A percentile compares a stretch with the other conserved stretches of the same genome.
Evolutionary conservation across 345 rosid species (phyloP).

Genomic region (Angophora floribunda): DNA sequence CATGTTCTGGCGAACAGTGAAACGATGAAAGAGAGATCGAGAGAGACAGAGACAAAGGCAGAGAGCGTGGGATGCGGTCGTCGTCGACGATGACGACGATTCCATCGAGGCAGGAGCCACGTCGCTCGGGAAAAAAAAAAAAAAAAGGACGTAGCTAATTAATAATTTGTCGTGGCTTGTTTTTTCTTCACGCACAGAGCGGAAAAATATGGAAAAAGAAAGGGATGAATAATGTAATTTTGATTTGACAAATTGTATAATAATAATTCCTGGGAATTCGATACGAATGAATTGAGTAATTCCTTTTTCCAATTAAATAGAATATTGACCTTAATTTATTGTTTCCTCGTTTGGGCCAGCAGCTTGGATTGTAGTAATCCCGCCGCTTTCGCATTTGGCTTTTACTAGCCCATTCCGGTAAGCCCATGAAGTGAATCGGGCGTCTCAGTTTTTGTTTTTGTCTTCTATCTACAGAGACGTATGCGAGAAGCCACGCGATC

Average conservation of each 20-base stretch:
- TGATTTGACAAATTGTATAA: neutral
- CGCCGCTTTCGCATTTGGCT: neutral
- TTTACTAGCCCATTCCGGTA: neutral
- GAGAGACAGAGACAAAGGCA: neutral
- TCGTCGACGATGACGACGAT: neutral
- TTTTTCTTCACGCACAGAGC: neutral
- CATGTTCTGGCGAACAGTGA: neutral
- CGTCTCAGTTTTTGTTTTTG: neutral
- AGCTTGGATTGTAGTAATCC: neutral
- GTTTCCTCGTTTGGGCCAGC: neutral
- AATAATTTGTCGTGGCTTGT: neutral
- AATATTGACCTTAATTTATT: neutral
- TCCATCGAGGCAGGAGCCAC: neutral
- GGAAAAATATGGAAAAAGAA: neutral
- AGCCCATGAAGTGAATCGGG: neutral
- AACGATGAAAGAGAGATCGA: neutral
- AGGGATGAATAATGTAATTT: neutral
- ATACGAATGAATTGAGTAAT: neutral
- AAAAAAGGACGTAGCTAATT: neutral
- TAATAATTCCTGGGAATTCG: neutral
- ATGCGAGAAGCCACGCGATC: constrained; percentile 13
- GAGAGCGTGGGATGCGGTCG: neutral
- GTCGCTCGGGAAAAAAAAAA: neutral
- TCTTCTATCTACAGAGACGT: neutral
- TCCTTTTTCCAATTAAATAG: neutral